Evolutionary conservation across 495 filamentous ascomycete species (phyloP).

Genomic region (Penicillium malachiteum): DNA sequence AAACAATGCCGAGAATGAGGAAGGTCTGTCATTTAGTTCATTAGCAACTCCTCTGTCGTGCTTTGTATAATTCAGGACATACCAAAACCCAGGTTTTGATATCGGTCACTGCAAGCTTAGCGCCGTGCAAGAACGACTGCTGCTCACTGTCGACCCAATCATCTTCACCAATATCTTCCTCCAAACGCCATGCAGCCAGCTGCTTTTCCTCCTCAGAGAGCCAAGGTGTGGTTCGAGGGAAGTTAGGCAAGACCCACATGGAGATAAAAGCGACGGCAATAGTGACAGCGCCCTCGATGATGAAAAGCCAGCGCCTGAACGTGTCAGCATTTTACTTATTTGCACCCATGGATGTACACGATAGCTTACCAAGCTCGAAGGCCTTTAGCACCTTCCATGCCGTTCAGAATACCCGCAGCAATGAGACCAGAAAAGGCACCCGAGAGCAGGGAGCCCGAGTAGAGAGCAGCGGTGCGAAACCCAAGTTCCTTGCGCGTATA

Average conservation of each 20-base stretch:
- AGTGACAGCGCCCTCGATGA: constrained; percentile 69
- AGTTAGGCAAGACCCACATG: constrained; percentile 70
- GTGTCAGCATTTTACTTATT: constrained; percentile 12
- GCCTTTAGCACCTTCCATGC: constrained; percentile 42
- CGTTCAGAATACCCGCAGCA: constrained; percentile 45
- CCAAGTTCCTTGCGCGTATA: constrained; percentile 53
- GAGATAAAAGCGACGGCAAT: constrained; percentile 52
- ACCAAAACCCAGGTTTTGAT: constrained; percentile 63
- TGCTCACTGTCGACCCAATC: constrained; percentile 66
- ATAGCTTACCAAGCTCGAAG: constrained; percentile 49
- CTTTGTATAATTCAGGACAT: constrained; percentile 4
- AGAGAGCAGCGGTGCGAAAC: constrained; percentile 48
- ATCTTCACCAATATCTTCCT: constrained; percentile 77
- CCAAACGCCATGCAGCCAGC: constrained; percentile 67
- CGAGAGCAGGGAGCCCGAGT: constrained; percentile 50
- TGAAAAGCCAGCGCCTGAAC: constrained; percentile 43
- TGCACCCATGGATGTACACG: not conserved
- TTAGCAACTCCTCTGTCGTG: not conserved
- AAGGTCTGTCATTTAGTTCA: constrained; percentile 47
- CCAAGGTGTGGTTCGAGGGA: constrained; percentile 75
- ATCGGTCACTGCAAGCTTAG: constrained; percentile 70
- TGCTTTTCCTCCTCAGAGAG: constrained; percentile 66
- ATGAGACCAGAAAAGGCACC: constrained; percentile 70
- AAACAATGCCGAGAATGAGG: constrained; percentile 69
- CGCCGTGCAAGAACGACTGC: constrained; percentile 65